Evolutionary conservation across 2,329 filamentous ascomycete genomes (phyloP).

Genomic region (Didymella pinodella): DNA sequence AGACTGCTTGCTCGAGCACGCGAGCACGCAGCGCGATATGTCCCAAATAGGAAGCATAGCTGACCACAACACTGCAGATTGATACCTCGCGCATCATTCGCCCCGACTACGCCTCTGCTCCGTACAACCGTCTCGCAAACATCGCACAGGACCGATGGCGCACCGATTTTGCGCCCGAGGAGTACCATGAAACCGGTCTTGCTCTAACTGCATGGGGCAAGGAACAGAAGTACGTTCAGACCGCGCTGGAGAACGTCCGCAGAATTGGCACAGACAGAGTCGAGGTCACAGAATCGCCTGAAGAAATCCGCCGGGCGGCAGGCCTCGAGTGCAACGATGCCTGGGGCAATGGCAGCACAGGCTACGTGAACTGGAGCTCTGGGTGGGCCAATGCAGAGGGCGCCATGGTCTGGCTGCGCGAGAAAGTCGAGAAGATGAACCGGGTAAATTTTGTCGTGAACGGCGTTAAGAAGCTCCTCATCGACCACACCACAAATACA

Average conservation of each 20-base stretch:
- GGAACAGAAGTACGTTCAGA: slow-evolving; percentile 52
- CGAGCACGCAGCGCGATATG: slow-evolving; percentile 3
- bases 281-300: slow-evolving; percentile 49
- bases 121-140: slow-evolving; percentile 77
- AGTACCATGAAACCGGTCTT: slow-evolving; percentile 76
- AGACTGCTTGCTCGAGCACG: background rate
- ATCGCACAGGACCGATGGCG: slow-evolving; percentile 76
- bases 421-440: slow-evolving; percentile 62
- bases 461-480: slow-evolving; percentile 57
- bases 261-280: slow-evolving; percentile 50
- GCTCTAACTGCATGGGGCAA: slow-evolving; percentile 66
- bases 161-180: slow-evolving; percentile 67
- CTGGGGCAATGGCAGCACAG: slow-evolving; percentile 62
- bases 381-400: slow-evolving; percentile 84
- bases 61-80: slow-evolving; percentile 46
- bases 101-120: slow-evolving; percentile 80
- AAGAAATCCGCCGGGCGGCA: slow-evolving; percentile 52
- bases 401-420: slow-evolving; percentile 70
- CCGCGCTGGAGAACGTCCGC: slow-evolving; percentile 47
- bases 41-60: slow-evolving; percentile 14
- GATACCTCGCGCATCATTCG: slow-evolving; percentile 69
- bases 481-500: slow-evolving; percentile 43
- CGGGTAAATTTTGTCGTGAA: slow-evolving; percentile 60
- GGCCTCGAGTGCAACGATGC: slow-evolving; percentile 53
- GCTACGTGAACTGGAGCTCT: slow-evolving; percentile 75